Evolutionary conservation across 1,284 basidiomycete genomes (phyloP).

Genomic region (Pseudozyma flocculosa): DNA sequence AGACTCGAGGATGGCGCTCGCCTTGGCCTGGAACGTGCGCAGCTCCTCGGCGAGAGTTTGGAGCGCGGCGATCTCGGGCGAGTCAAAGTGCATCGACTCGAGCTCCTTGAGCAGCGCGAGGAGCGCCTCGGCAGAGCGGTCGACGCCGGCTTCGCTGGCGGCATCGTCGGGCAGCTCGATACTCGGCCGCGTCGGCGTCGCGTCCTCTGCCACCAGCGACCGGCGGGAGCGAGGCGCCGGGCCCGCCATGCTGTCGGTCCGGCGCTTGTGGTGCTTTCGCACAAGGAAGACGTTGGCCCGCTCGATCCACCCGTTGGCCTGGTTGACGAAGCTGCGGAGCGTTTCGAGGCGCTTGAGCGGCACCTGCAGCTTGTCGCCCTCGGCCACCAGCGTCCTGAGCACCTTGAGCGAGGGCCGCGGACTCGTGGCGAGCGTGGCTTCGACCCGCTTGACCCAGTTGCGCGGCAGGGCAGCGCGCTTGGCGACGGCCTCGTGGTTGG

Average conservation of each 20-base stretch:
- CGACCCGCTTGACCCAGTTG: constrained; percentile 74
- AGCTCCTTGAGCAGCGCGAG: constrained; percentile 68
- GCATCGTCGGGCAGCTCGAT: constrained; percentile 22
- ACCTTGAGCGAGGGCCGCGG: constrained; percentile 72
- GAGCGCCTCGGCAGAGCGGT: constrained; percentile 35
- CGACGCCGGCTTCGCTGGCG: constrained; percentile 6
- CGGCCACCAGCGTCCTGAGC: constrained; percentile 74
- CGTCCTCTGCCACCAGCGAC: constrained; percentile 20
- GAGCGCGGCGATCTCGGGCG: constrained; percentile 69
- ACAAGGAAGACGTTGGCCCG: constrained; percentile 61
- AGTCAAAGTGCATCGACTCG: constrained; percentile 74
- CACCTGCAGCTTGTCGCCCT: constrained; percentile 81
- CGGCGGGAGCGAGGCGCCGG: constrained; percentile 67
- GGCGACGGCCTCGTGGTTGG: constrained; percentile 46
- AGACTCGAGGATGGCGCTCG: constrained; percentile 59
- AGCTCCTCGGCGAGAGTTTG: constrained; percentile 67
- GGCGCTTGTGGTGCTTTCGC: constrained; percentile 62
- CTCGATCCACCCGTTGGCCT: constrained; percentile 79
- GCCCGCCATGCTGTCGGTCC: constrained; percentile 14
- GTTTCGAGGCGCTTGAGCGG: constrained; percentile 71
- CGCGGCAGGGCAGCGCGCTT: constrained; percentile 74
- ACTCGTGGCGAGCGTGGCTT: constrained; percentile 65
- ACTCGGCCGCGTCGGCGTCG: constrained; percentile 8
- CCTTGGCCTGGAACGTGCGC: constrained; percentile 65
- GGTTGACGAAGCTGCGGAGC: constrained; percentile 74